Base-by-base conservation (phyloP, 306 rosid genomes). In the Calophaca sinica region DNA sequence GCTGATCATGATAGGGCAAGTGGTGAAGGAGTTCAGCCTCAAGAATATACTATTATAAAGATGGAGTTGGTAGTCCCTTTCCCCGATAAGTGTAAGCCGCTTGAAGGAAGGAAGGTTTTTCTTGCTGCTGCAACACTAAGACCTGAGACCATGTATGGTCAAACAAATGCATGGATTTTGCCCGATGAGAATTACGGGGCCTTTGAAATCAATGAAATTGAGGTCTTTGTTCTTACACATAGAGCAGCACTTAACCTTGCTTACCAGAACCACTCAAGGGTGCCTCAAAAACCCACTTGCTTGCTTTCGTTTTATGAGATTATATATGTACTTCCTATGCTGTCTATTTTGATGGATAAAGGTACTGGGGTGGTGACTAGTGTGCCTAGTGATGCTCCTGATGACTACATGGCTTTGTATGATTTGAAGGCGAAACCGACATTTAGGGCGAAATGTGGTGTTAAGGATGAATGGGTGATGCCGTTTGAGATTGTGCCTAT, bases 141-240 rank as follows among this genome's bases (percentile, higher is more conserved):
- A 64, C 98, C 98, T 1, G 98, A 90, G 91, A 92, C 98, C 2
- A 90, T 92, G 98, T 92, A 92, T 54, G 98, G 98, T 9, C 98
- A 92, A 80, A 92, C 98, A 46, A 90, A 92, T 84, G 94, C 94
- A 26, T 92, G 98, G 98, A 94, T 90, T 38, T 81, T 92, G 44
- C 98, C 98, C 33, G 98, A 90, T 1, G 98, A 96, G 26, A 83
- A 86, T 39, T 92, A 92, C 61, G 98, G 98, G 38, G 98, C 96
- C 7, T 92, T 79, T 57, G 98, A 92, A 78, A 80, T 92, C 48
- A 90, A 84, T 42, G 92, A 90, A 31, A 87, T 82, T 9, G 98
- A 92, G 50, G 96, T 92, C 3, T 84, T 85, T 51, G 75, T 92
- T 81, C 70, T 87, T 32, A 81, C 98, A 0, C 58, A 86, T 9